phyloP scores from a whole-genome alignment of 306 rosid genomes.

The Lupinus albus region DNA sequence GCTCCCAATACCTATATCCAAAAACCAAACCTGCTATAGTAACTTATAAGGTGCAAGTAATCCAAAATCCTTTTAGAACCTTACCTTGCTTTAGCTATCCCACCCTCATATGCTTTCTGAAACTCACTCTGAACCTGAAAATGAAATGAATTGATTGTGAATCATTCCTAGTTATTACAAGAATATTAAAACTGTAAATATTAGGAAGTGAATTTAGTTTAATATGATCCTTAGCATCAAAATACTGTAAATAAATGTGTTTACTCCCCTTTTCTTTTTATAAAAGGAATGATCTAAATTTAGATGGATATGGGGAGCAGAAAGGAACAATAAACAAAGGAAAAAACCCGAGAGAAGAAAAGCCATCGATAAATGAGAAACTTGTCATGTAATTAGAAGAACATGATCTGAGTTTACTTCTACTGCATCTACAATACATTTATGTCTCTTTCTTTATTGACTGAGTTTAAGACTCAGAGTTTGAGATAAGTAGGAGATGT shows the following conservation, averaged over 20 bases:
- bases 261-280: slow-evolving; percentile 12
- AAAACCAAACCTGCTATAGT: slow-evolving; percentile 34
- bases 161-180: slow-evolving; percentile 25
- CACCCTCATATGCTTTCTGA: slow-evolving; percentile 86
- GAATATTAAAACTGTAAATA: slow-evolving; percentile 12
- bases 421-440: not conserved
- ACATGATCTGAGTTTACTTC: not conserved
- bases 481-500: not conserved
- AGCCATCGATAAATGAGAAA: not conserved
- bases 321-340: slow-evolving; percentile 7
- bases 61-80: slow-evolving; percentile 23
- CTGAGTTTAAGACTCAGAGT: not conserved
- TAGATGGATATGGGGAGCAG: slow-evolving; percentile 6
- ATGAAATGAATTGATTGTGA: slow-evolving; percentile 35
- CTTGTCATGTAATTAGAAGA: not conserved
- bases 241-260: not conserved
- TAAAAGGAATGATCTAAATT: slow-evolving; percentile 1
- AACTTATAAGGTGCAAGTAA: slow-evolving; percentile 36
- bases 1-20: slow-evolving; percentile 90
- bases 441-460: not conserved
- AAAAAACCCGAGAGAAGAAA: not conserved
- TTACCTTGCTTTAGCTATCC: slow-evolving; percentile 77
- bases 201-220: slow-evolving; percentile 17
- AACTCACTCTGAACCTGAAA: slow-evolving; percentile 92
- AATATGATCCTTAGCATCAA: slow-evolving; percentile 21